phyloP scores from a whole-genome alignment of 1,284 basidiomycete genomes.

The Inonotus obliquus region DNA sequence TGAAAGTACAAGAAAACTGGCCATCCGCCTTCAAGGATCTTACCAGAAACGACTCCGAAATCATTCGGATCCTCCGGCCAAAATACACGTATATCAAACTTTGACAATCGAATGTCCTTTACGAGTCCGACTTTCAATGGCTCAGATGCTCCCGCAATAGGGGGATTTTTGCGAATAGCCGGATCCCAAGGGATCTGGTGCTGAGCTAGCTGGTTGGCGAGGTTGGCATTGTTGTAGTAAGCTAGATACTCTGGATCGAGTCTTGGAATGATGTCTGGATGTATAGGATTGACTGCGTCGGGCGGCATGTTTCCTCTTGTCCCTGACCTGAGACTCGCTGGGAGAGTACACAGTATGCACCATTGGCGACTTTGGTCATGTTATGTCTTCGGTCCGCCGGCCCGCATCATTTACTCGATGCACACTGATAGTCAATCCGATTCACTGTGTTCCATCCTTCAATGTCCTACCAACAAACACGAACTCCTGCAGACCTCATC shows the following conservation, averaged over 20 bases:
- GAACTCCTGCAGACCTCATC: conserved; percentile 43
- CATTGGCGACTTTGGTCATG: too few relatives aligned
- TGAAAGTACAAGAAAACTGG: conserved; percentile 59
- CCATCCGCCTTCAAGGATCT: conserved; percentile 47
- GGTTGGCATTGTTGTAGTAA: conserved; percentile 49
- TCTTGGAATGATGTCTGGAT: conserved; percentile 48
- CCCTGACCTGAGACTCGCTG: neutral
- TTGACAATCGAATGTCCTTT: conserved; percentile 43
- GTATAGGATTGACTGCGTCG: conserved; percentile 42
- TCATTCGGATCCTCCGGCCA: conserved; percentile 43
- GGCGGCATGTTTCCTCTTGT: conserved; percentile 26
- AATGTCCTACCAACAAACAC: conserved; percentile 3
- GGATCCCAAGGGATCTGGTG: conserved; percentile 60
- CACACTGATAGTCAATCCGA: neutral
- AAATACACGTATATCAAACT: conserved; percentile 49
- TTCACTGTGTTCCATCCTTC: conserved; percentile 50
- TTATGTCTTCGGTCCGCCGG: neutral
- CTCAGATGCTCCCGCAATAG: conserved; percentile 51
- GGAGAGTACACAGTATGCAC: too few relatives aligned
- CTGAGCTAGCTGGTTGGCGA: conserved; percentile 40
- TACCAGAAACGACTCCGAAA: neutral
- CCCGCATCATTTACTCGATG: neutral
- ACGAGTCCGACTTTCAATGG: conserved; percentile 49
- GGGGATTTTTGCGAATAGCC: conserved; percentile 45
- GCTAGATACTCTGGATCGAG: conserved; percentile 60